Conservation (phyloP, 108 stramenopile species). For the Discostella stelligeroides region DNA sequence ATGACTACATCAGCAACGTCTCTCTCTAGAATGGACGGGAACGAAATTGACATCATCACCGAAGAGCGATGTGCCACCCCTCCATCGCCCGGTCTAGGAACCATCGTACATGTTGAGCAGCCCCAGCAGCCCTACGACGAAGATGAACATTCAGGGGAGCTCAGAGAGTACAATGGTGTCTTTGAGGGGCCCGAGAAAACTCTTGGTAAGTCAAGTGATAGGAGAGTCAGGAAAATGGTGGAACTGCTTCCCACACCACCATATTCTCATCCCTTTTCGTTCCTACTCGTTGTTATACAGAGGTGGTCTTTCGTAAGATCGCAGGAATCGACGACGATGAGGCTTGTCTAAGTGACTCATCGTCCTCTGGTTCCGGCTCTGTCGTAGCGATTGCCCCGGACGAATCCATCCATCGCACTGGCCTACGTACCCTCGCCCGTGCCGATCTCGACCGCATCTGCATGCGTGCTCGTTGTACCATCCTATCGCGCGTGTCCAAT, state of each 20-base stretch:
- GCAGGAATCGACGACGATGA: slow-evolving; percentile 31
- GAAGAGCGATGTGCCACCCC: neutral
- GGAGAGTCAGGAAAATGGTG: no score
- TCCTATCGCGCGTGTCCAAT: slow-evolving; percentile 91
- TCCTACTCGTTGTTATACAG: slow-evolving; percentile 22
- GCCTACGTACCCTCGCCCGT: slow-evolving; percentile 84
- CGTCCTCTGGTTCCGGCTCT: slow-evolving; percentile 4
- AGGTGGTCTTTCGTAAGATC: slow-evolving; percentile 78
- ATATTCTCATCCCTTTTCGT: slow-evolving; percentile 9
- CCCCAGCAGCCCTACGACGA: slow-evolving; percentile 61
- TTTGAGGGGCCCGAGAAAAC: slow-evolving; percentile 94
- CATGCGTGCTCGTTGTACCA: slow-evolving; percentile 93
- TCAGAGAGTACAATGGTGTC: slow-evolving; percentile 80
- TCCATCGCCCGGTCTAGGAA: slow-evolving; percentile 7
- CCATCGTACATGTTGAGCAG: slow-evolving; percentile 25
- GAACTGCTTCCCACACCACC: no score
- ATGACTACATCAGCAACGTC: no score
- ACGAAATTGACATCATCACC: neutral
- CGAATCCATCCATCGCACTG: slow-evolving; percentile 48
- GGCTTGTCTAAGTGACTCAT: slow-evolving; percentile 26
- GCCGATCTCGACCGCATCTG: slow-evolving; percentile 91
- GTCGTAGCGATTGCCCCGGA: neutral
- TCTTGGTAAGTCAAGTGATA: slow-evolving; percentile 33
- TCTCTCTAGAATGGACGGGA: neutral
- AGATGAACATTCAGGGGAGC: slow-evolving; percentile 72